Conservation (phyloP, 1,284 basidiomycete genomes). For the Ceratobasidium sp. region DNA sequence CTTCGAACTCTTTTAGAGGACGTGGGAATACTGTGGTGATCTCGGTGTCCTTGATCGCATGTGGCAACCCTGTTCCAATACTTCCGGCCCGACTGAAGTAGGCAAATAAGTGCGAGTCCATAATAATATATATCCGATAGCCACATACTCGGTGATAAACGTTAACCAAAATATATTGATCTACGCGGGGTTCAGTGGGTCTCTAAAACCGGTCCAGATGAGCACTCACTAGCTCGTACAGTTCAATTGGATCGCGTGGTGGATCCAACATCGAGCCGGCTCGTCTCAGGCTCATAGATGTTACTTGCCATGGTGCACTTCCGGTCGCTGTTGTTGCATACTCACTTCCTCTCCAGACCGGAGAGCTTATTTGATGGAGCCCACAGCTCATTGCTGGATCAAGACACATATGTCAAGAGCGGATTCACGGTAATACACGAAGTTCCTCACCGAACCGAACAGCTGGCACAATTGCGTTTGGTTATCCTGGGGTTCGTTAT, state of each 20-base stretch:
- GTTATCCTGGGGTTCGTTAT: conserved; percentile 64
- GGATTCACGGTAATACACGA: too few species aligned
- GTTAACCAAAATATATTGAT: conserved; percentile 39
- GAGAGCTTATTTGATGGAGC: conserved; percentile 35
- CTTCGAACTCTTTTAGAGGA: conserved; percentile 34
- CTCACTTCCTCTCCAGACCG: conserved; percentile 37
- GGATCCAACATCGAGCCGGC: conserved; percentile 45
- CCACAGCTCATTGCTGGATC: conserved; percentile 36
- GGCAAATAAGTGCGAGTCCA: neutral
- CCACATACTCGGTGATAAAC: conserved; percentile 36
- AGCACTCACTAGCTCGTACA: conserved; percentile 41
- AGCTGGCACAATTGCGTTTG: conserved; percentile 43
- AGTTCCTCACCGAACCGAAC: conserved; percentile 26
- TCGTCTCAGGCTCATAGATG: conserved; percentile 43
- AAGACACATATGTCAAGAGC: neutral
- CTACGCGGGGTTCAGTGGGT: neutral
- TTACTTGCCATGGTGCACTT: conserved; percentile 44
- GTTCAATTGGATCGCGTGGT: conserved; percentile 43
- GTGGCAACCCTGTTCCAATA: conserved; percentile 28
- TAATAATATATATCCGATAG: neutral
- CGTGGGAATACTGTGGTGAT: conserved; percentile 38
- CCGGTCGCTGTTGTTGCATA: conserved; percentile 36
- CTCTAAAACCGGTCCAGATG: neutral
- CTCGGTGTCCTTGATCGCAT: conserved; percentile 35
- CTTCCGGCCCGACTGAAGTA: conserved; percentile 34